Evolutionary conservation across 2,329 filamentous ascomycete species (phyloP), one percentile per base, ranked within the genome.

Genomic region (Atkinsonella texensis): DNA sequence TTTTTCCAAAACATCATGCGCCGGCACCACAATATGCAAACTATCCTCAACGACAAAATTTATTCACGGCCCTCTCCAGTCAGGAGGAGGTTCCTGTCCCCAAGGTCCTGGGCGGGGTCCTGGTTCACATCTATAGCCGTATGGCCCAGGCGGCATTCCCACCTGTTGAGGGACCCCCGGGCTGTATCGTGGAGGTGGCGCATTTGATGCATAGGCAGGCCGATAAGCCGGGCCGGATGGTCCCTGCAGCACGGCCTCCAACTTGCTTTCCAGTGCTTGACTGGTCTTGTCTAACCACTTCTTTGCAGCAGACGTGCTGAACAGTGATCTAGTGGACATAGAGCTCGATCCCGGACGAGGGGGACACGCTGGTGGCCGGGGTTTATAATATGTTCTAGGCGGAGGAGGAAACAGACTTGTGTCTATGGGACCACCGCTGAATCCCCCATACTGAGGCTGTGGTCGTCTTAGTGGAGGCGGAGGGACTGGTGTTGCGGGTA

Each of bases 221-320:
- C 46, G 47, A 11, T 53, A 31, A 13, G 53, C 44, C n/a, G 54
- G 41, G 1, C 54, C 54, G 15, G 47, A 49, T 18, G 53, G 55
- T 3, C 56, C 55, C 42, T 65, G 63, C 45, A 64, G 49, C 41
- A 65, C 62, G 3, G 63, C 58, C 20, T 62, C 65, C 44, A 67
- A 54, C 35, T 59, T 65, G 46, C 57, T 65, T 54, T 68, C 67
- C 20, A 69, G 54, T 12, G 60, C 62, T 45, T 65, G 60, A 23
- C 62, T 63, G 28, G 66, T 68, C 58, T 65, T 69, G 48, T 61
- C 63, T 12, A 68, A 48, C 61, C 65, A 67, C 50, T 63, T 66
- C 52, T 63, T 60, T 1, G 65, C 67, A 17, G 65, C 65, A 35
- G 60, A 61, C 52, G 62, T 61, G 28, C 64, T 62, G 46, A 69